These are phyloP conservation scores for Fusarium pseudonygamai DNA, from an alignment of 2,329 filamentous ascomycete genomes.

Conservation along the genomic window DNA sequence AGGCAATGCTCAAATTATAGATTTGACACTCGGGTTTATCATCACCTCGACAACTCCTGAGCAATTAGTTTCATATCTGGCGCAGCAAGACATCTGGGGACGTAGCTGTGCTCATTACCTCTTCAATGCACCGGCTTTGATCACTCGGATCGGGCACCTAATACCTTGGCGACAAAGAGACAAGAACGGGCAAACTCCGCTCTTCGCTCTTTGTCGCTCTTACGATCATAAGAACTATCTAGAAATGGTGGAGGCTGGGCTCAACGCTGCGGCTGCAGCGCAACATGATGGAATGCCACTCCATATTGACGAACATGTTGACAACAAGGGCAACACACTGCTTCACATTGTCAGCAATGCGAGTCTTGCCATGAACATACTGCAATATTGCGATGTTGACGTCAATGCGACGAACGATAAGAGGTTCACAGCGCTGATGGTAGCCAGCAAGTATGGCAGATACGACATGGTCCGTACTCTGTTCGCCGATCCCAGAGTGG, in stretches of 20 bases:
- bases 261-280: constrained; percentile 75
- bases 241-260: constrained; percentile 84
- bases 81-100: constrained; percentile 82
- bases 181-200: constrained; percentile 96
- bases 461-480: constrained; percentile 91
- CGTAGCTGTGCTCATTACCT: constrained; percentile 95
- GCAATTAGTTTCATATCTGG: constrained; percentile 73
- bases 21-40: constrained; percentile 78
- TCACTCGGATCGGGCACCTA: constrained; percentile 77
- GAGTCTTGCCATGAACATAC: constrained; percentile 76
- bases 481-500: constrained; percentile 88
- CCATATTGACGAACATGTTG: constrained; percentile 91
- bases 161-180: constrained; percentile 92
- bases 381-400: constrained; percentile 90
- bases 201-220: constrained; percentile 93
- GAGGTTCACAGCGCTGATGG: constrained; percentile 94
- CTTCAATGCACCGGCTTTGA: constrained; percentile 87
- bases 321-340: constrained; percentile 91
- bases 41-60: constrained; percentile 64
- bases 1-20: constrained; percentile 77
- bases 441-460: constrained; percentile 96
- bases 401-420: constrained; percentile 96
- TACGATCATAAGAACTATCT: constrained; percentile 93
- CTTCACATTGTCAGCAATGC: constrained; percentile 95
- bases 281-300: constrained; percentile 84